Conservation (phyloP, 768 basidiomycete species). For the Pleurotus sapidus region DNA sequence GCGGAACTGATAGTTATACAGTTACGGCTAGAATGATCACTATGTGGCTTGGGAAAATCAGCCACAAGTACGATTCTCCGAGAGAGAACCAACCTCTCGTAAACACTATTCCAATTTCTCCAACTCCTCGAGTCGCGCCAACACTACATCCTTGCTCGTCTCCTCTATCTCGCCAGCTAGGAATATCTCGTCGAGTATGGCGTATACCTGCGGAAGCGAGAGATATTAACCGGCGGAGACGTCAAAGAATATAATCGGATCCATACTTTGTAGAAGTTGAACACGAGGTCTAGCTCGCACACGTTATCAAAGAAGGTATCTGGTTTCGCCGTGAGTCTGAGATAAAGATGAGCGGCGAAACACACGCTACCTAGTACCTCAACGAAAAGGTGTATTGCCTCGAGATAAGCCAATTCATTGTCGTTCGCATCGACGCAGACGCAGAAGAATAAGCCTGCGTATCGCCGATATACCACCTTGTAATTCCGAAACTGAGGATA, state of each 20-base stretch:
- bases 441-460: constrained; percentile 97
- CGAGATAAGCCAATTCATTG: constrained; percentile 95
- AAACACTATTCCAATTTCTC: constrained; percentile 81
- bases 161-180: constrained; percentile 98
- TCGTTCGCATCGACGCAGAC: constrained; percentile 98
- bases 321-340: constrained; percentile 25
- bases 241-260: not conserved
- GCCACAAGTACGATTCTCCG: not conserved
- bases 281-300: constrained; percentile 95
- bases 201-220: constrained; percentile 69
- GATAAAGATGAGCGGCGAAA: not conserved
- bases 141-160: constrained; percentile 94
- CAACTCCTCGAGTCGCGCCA: constrained; percentile 84
- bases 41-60: not conserved
- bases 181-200: constrained; percentile 97
- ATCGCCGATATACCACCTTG: constrained; percentile 96
- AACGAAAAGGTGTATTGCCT: constrained; percentile 97
- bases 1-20: not conserved
- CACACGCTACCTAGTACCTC: constrained; percentile 82
- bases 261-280: constrained; percentile 95
- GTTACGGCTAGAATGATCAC: not conserved
- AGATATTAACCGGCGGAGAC: not conserved
- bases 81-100: not conserved
- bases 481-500: constrained; percentile 85
- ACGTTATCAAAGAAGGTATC: constrained; percentile 99